A percentile compares a stretch with the other conserved stretches of the same genome.
Evolutionary conservation across 768 basidiomycete species (phyloP).

Genomic region (Hericium coralloides): DNA sequence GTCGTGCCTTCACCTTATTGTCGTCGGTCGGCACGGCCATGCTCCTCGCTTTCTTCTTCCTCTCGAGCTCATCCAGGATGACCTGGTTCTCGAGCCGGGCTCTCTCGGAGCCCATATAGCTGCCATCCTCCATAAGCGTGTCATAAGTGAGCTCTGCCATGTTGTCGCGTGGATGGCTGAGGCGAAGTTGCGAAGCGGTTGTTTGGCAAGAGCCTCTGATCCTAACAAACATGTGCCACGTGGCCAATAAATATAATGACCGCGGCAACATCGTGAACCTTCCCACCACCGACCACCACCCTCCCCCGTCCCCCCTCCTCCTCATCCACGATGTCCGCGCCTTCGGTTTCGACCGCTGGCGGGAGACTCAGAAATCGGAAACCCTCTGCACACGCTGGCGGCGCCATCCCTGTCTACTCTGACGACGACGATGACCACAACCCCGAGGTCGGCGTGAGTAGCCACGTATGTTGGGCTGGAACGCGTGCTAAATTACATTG

Average conservation of each 20-base stretch:
- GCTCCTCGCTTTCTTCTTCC: slow-evolving; percentile 89
- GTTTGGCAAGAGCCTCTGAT: neutral
- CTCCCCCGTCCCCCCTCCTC: neutral
- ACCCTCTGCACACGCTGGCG: slow-evolving; percentile 1
- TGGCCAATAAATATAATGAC: neutral
- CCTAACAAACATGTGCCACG: neutral
- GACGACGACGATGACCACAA: slow-evolving; percentile 1
- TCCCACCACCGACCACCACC: neutral
- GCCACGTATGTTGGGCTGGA: neutral
- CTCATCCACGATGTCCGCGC: slow-evolving; percentile 3
- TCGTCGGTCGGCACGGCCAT: slow-evolving; percentile 98
- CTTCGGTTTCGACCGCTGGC: neutral
- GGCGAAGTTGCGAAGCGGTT: neutral
- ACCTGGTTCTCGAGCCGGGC: slow-evolving; percentile 77
- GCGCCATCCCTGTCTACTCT: neutral
- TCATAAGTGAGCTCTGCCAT: slow-evolving; percentile 77
- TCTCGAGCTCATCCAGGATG: slow-evolving; percentile 91
- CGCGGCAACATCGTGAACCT: too few relatives aligned
- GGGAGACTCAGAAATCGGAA: slow-evolving; percentile 3
- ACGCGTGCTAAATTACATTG: neutral
- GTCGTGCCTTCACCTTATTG: slow-evolving; percentile 77
- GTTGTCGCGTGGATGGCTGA: neutral
- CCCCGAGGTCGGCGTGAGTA: slow-evolving; percentile 1
- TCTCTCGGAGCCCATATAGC: slow-evolving; percentile 64
- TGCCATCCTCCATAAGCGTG: slow-evolving; percentile 69